Percentiles rank a stretch among this genome's conserved stretches.
These are phyloP conservation scores for Aspergillus heteromorphus DNA, from an alignment of 495 filamentous ascomycete genomes.

Conservation along the genomic window DNA sequence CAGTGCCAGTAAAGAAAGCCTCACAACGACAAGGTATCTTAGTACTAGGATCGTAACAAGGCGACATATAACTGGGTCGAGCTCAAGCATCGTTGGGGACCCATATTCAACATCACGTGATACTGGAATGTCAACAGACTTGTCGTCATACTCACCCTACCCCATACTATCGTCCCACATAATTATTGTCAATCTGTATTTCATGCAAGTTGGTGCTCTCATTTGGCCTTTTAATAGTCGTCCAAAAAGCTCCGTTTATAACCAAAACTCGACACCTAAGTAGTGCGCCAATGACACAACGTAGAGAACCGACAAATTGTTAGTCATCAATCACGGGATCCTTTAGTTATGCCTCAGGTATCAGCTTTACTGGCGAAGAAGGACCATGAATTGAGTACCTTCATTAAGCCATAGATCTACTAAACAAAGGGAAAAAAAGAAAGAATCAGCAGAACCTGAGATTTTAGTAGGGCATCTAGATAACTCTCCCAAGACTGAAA, in stretches of 20 bases:
- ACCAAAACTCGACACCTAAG: no score
- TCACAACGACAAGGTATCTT: no score
- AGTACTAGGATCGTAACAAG: no score
- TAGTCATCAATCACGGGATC: conserved; percentile 5
- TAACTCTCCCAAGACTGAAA: no score
- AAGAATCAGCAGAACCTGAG: no score
- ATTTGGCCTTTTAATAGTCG: no score
- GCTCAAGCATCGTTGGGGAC: neutral
- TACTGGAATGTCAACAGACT: neutral
- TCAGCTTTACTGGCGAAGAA: neutral
- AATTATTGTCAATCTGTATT: neutral
- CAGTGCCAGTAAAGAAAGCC: no score
- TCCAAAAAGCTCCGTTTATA: no score
- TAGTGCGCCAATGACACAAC: neutral
- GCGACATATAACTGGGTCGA: neutral
- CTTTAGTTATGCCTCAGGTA: neutral
- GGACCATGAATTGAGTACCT: neutral
- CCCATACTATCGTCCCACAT: neutral
- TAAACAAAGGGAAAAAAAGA: neutral
- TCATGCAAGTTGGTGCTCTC: neutral
- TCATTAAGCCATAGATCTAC: neutral
- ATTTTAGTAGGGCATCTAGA: neutral
- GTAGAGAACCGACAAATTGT: neutral
- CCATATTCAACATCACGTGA: conserved; percentile 22
- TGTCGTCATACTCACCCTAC: neutral